Evolutionary conservation across 257 asterid genomes (phyloP).

Genomic region (Hygrophila difformis): DNA sequence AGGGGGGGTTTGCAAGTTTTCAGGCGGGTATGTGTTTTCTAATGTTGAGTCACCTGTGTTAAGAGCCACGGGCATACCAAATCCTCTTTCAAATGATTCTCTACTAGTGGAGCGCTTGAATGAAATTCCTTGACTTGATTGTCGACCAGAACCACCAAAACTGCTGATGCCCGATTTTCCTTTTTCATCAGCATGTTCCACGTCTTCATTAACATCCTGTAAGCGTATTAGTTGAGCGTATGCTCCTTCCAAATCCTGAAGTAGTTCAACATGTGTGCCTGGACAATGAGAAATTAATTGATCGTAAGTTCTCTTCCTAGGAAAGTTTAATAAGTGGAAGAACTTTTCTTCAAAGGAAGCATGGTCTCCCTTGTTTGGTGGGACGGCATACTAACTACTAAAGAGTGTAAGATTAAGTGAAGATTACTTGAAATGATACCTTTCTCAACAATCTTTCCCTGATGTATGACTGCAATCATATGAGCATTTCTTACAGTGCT

Average conservation of each 20-base stretch:
- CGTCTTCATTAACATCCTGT: constrained; percentile 31
- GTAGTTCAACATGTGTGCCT: constrained; percentile 48
- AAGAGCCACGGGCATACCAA: constrained; percentile 39
- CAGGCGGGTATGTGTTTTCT: constrained; percentile 2
- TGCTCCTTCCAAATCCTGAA: constrained; percentile 49
- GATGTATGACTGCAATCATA: constrained; percentile 58
- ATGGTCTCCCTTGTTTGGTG: no score
- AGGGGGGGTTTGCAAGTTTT: constrained; percentile 26
- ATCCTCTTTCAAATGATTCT: constrained; percentile 59
- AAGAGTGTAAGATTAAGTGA: neutral
- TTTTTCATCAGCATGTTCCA: constrained; percentile 27
- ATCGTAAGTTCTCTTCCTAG: neutral
- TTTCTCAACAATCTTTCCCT: constrained; percentile 53
- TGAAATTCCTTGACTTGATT: constrained; percentile 48
- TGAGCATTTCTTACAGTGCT: constrained; percentile 59
- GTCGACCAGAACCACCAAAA: constrained; percentile 44
- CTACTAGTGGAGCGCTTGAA: constrained; percentile 49
- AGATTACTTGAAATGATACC: constrained; percentile 25
- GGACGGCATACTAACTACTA: no score
- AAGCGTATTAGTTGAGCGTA: constrained; percentile 51
- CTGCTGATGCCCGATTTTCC: constrained; percentile 25
- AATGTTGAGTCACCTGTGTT: constrained; percentile 17
- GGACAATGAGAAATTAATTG: constrained; percentile 2
- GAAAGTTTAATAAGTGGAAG: neutral
- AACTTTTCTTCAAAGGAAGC: no score